Conservation (phyloP, 2,329 filamentous ascomycete genomes). For the Talaromyces funiculosus region DNA sequence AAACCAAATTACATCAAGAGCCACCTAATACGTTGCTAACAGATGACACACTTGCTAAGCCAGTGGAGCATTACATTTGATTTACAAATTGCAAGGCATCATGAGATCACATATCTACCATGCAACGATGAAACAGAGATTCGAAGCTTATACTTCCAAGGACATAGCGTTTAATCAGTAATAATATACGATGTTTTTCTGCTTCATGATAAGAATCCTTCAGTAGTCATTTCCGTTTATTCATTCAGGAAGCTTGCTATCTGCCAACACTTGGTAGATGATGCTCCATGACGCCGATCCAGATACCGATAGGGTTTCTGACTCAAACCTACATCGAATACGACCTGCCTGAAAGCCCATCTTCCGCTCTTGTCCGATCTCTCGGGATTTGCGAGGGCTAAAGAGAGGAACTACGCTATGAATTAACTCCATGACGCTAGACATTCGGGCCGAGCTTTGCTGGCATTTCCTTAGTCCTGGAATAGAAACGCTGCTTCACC, state of each 20-base stretch:
- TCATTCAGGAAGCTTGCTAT: too few relatives aligned
- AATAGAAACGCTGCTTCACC: slow-evolving; percentile 5
- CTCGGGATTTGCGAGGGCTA: background rate
- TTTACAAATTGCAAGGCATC: background rate
- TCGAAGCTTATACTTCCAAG: background rate
- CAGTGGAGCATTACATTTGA: background rate
- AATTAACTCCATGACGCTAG: too few relatives aligned
- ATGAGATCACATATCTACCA: background rate
- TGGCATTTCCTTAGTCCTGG: slow-evolving; percentile 10
- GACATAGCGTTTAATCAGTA: background rate
- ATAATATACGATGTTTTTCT: background rate
- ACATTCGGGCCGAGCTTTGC: slow-evolving; percentile 3
- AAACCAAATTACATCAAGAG: background rate
- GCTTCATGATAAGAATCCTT: background rate
- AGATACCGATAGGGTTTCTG: background rate
- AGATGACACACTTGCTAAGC: background rate
- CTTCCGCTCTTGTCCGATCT: background rate
- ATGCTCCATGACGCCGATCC: background rate
- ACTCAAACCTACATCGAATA: too few relatives aligned
- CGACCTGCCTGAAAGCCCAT: too few relatives aligned
- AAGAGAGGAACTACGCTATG: background rate
- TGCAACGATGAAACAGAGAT: background rate
- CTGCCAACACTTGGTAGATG: background rate
- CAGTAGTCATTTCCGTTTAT: too few relatives aligned
- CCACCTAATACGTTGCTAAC: background rate